phyloP scores from a whole-genome alignment of 2,329 filamentous ascomycete genomes.

The Sordariomycetes sp. region DNA sequence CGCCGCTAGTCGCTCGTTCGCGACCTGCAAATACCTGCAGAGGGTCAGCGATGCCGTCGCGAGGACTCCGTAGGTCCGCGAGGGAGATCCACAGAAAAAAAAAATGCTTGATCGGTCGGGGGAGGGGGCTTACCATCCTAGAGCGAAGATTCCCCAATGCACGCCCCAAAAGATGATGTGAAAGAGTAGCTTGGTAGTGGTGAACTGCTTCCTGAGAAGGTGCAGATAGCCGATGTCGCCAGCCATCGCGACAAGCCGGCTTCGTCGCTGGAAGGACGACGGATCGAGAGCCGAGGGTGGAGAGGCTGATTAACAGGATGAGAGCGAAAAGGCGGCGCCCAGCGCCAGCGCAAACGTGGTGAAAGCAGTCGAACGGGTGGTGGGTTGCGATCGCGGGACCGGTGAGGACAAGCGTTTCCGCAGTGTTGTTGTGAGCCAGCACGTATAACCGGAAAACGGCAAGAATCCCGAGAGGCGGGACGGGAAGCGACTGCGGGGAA shows the following conservation, averaged over 20 bases:
- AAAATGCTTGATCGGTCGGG: background rate
- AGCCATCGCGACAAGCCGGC: conserved; percentile 16
- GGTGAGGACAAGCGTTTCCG: background rate
- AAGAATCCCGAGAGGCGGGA: background rate
- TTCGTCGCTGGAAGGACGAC: background rate
- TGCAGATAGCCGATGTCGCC: conserved; percentile 29
- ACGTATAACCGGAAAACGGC: background rate
- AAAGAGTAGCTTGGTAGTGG: conserved; percentile 62
- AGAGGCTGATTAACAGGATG: background rate
- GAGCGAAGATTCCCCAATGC: conserved; percentile 67
- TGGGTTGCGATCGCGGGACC: background rate
- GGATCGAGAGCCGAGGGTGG: background rate
- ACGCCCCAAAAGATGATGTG: conserved; percentile 72
- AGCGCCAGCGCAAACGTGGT: background rate
- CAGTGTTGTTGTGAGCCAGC: background rate
- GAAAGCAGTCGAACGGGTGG: background rate
- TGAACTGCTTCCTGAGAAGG: conserved; percentile 54
- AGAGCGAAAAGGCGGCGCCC: background rate
- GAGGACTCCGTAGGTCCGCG: background rate
- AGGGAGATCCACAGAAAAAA: background rate
- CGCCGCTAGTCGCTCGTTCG: conserved; percentile 56
- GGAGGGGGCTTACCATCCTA: conserved; percentile 61
- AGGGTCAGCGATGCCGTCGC: background rate
- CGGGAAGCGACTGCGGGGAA: too few relatives aligned
- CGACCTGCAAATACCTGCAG: conserved; percentile 65